Evolutionary conservation across 352 stramenopile genomes (phyloP).

Genomic region (Plasmopara viticola): DNA sequence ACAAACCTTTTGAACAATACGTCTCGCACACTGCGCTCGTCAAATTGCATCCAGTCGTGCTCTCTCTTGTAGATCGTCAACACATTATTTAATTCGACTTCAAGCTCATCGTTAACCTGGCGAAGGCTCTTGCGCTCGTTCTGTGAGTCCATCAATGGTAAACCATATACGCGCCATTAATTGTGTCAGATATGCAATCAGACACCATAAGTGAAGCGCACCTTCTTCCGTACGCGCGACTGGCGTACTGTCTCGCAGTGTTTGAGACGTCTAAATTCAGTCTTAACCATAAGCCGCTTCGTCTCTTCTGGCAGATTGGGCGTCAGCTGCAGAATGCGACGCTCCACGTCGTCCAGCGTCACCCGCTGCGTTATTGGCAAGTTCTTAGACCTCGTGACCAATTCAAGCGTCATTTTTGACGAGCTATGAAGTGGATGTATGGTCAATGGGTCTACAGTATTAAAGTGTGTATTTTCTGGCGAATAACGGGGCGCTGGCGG

Average conservation of each 20-base stretch:
- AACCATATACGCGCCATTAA: neutral
- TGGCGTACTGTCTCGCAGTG: conserved; percentile 76
- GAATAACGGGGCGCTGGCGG: neutral
- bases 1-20: conserved; percentile 61
- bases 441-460: neutral
- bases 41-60: conserved; percentile 47
- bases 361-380: conserved; percentile 15
- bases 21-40: conserved; percentile 42
- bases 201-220: neutral
- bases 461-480: neutral
- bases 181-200: neutral
- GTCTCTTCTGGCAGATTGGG: conserved; percentile 35
- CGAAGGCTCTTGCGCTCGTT: conserved; percentile 50
- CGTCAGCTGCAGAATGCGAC: conserved; percentile 36
- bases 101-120: conserved; percentile 51
- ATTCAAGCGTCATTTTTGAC: conserved; percentile 1
- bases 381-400: conserved; percentile 14
- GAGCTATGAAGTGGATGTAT: neutral
- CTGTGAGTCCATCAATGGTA: conserved; percentile 3
- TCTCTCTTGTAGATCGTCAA: conserved; percentile 29
- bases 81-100: conserved; percentile 33
- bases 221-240: conserved; percentile 72
- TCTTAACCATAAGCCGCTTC: conserved; percentile 50
- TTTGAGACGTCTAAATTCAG: conserved; percentile 68
- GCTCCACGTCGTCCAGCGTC: conserved; percentile 61